phyloP scores from a whole-genome alignment of 306 rosid genomes.

The Cucurbita maxima region DNA sequence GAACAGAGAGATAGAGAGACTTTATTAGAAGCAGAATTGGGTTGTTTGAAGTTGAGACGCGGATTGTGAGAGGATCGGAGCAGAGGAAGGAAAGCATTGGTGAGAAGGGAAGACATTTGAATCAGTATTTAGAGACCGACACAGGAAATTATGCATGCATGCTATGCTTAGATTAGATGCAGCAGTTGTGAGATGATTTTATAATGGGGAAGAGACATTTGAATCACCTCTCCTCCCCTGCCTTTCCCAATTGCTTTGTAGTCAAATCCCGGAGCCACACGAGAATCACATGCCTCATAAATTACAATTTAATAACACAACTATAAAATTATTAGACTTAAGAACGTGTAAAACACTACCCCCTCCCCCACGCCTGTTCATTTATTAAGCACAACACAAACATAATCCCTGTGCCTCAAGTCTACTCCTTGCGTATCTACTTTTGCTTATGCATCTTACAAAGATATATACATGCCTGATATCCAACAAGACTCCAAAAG shows the following conservation, averaged over 20 bases:
- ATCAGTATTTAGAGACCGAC: background rate
- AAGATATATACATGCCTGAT: background rate
- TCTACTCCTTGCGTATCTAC: background rate
- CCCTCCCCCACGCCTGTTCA: too few species aligned
- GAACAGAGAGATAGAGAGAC: background rate
- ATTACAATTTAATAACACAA: background rate
- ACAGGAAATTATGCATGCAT: background rate
- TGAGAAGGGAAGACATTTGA: background rate
- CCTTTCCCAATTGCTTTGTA: too few species aligned
- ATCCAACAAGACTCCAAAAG: background rate
- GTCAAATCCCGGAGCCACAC: background rate
- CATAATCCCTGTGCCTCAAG: background rate
- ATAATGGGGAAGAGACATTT: background rate
- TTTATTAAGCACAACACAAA: too few species aligned
- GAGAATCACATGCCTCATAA: background rate
- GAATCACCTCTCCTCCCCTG: background rate
- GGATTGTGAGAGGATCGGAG: background rate
- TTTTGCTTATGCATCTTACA: background rate
- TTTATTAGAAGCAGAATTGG: background rate
- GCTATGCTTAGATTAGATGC: background rate
- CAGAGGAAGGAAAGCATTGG: background rate
- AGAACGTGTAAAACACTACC: background rate
- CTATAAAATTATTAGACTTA: background rate
- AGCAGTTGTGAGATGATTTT: background rate
- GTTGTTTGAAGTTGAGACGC: background rate